Evolutionary conservation across 768 basidiomycete species (phyloP).

Genomic region (Mycena floridula): DNA sequence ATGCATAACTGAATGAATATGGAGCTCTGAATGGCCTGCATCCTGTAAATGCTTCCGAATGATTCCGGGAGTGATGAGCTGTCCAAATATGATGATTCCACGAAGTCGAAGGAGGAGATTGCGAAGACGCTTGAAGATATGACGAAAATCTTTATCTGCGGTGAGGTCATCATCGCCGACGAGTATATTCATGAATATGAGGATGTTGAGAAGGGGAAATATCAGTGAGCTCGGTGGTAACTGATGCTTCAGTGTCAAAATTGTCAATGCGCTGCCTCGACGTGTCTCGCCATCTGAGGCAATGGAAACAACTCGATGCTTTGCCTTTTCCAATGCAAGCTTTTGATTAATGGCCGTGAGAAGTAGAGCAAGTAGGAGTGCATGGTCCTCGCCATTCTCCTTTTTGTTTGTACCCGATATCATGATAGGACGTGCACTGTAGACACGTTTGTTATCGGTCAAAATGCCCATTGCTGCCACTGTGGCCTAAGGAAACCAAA

Average conservation of each 20-base stretch:
- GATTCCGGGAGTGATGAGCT: conserved; percentile 4
- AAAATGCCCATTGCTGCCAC: conserved; percentile 21
- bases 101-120: conserved; percentile 5
- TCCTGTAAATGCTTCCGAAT: conserved; percentile 1
- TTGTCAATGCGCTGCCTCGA: conserved; percentile 14
- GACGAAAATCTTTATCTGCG: conserved; percentile 12
- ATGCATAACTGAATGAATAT: not conserved
- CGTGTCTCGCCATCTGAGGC: conserved; percentile 21
- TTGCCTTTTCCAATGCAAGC: conserved; percentile 6
- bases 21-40: not conserved
- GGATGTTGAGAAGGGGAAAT: conserved; percentile 10
- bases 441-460: conserved; percentile 16
- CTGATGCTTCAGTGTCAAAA: conserved; percentile 9
- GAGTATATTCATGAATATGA: conserved; percentile 10
- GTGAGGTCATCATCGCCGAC: conserved; percentile 9
- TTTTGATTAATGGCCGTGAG: conserved; percentile 8
- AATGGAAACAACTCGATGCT: conserved; percentile 13
- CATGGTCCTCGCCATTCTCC: conserved; percentile 18
- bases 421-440: conserved; percentile 17
- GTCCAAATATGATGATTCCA: conserved; percentile 5
- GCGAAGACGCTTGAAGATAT: conserved; percentile 11
- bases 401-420: conserved; percentile 24
- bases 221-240: conserved; percentile 3
- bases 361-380: conserved; percentile 8
- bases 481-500: conserved; percentile 22